A percentile compares a stretch with the other conserved stretches of the same genome.
Conservation (phyloP, 139 green algal species). For the Chlorokybus atmophyticus region DNA sequence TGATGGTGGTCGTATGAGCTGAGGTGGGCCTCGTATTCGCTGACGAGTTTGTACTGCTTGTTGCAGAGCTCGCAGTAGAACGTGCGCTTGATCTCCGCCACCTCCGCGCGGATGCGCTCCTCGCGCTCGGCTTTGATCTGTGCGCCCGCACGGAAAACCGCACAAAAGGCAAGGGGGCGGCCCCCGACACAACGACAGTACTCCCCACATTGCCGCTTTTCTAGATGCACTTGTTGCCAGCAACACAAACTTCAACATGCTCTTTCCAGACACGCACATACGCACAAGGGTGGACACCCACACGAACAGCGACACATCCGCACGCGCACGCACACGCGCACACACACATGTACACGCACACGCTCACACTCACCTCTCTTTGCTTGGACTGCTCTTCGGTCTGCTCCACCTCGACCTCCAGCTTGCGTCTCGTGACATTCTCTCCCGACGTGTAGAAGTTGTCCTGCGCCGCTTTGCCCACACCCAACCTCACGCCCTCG, state of each 20-base stretch:
- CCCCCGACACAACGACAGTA: too few relatives aligned
- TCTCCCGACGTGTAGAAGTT: conserved; percentile 50
- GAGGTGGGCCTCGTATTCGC: conserved; percentile 75
- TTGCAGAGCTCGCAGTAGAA: conserved; percentile 82
- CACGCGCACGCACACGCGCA: too few relatives aligned
- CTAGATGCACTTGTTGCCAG: too few relatives aligned
- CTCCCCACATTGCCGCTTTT: too few relatives aligned
- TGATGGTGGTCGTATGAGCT: conserved; percentile 57
- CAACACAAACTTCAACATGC: too few relatives aligned
- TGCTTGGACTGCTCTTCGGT: conserved; percentile 40
- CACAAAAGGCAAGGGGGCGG: too few relatives aligned
- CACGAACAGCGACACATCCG: too few relatives aligned
- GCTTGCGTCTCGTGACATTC: conserved; percentile 42
- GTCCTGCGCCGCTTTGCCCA: conserved; percentile 71
- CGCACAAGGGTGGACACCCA: too few relatives aligned
- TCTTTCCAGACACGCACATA: too few relatives aligned
- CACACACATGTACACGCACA: too few relatives aligned
- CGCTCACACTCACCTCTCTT: conserved; percentile 14
- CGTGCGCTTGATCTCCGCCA: conserved; percentile 46
- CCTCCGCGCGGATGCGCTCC: conserved; percentile 52
- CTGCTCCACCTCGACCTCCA: conserved; percentile 72
- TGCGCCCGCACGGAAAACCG: too few relatives aligned
- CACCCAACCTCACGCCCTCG: conserved; percentile 49
- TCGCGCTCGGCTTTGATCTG: conserved; percentile 49
- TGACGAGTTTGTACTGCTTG: conserved; percentile 77